phyloP scores from a whole-genome alignment of 768 basidiomycete genomes.

The Rhodocollybia butyracea region DNA sequence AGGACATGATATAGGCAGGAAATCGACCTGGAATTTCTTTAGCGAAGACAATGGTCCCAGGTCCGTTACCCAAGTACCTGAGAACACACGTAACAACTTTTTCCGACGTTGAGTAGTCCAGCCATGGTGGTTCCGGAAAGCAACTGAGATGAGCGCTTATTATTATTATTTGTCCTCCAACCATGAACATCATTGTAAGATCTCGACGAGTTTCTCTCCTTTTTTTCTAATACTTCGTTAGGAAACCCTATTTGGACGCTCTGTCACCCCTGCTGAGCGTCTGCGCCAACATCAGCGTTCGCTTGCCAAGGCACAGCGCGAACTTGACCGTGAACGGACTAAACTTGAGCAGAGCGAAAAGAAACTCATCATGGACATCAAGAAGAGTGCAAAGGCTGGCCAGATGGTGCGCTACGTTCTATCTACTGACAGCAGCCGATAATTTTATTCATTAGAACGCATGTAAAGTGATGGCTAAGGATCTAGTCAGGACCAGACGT shows the following conservation, averaged over 20 bases:
- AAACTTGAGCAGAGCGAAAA: conserved; percentile 97
- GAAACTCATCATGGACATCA: conserved; percentile 94
- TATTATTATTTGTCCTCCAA: conserved; percentile 14
- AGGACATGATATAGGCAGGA: conserved; percentile 70
- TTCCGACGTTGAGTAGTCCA: conserved; percentile 53
- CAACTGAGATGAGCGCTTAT: too few relatives aligned
- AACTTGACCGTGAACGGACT: conserved; percentile 91
- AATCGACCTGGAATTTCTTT: too few relatives aligned
- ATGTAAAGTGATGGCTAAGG: conserved; percentile 99
- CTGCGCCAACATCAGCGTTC: conserved; percentile 95
- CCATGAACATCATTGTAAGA: conserved; percentile 80
- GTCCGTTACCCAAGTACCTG: too few relatives aligned
- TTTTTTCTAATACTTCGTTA: conserved; percentile 26
- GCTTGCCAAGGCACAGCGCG: conserved; percentile 94
- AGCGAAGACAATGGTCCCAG: too few relatives aligned
- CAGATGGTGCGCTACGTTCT: conserved; percentile 67
- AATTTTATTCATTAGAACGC: conserved; percentile 65
- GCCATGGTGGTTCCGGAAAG: conserved; percentile 8
- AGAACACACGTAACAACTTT: conserved; percentile 67
- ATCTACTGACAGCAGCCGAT: conserved; percentile 9
- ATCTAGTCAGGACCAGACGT: conserved; percentile 91
- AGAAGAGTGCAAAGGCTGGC: conserved; percentile 92
- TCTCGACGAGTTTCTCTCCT: conserved; percentile 7
- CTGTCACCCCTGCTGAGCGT: conserved; percentile 93
- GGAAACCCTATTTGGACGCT: conserved; percentile 95